These are phyloP conservation scores for Macadamia integrifolia DNA, from an alignment of 164 flowering plant genomes.

Conservation along the genomic window DNA sequence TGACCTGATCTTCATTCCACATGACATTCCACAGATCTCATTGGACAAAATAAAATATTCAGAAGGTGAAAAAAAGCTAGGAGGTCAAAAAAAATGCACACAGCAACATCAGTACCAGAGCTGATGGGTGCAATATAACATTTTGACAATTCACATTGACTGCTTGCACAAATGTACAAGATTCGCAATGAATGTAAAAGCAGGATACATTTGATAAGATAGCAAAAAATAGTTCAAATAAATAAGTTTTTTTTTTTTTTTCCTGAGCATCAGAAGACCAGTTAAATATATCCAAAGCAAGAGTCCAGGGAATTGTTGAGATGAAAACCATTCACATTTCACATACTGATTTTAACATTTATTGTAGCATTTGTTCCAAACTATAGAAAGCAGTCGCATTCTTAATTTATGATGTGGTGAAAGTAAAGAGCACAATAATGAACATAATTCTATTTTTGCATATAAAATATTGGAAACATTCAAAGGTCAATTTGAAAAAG, in stretches of 20 bases:
- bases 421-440: not conserved
- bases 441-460: not conserved
- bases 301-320: too few species aligned
- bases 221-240: too few species aligned
- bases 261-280: too few species aligned
- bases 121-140: not conserved
- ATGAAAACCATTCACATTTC: too few species aligned
- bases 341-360: too few species aligned
- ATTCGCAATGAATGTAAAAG: too few species aligned
- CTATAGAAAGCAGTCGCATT: too few species aligned
- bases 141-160: not conserved
- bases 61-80: too few species aligned
- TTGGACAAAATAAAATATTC: not conserved
- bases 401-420: not conserved
- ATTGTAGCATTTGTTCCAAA: too few species aligned
- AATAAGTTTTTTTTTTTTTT: too few species aligned
- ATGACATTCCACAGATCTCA: not conserved
- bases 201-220: too few species aligned
- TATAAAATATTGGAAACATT: not conserved
- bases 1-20: not conserved
- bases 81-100: not conserved
- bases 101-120: not conserved
- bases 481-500: not conserved
- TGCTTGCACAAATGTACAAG: not conserved
- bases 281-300: too few species aligned